phyloP scores from a whole-genome alignment of 2,329 filamentous ascomycete species.

The Neonectria ditissima region DNA sequence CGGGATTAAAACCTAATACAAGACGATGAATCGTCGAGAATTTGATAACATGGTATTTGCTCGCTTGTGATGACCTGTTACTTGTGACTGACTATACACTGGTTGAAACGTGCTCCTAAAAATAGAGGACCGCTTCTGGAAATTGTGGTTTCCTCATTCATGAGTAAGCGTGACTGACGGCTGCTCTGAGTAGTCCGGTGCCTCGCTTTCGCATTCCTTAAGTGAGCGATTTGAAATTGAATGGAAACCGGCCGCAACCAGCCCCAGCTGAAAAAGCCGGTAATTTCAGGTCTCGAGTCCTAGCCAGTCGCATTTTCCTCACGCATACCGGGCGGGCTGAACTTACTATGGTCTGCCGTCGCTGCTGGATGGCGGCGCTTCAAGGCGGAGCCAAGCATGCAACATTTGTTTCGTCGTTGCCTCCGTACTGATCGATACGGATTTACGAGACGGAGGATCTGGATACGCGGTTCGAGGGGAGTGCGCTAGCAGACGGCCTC shows the following conservation, averaged over 20 bases:
- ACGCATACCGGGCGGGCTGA: background rate
- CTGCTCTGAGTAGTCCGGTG: background rate
- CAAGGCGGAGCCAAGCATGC: background rate
- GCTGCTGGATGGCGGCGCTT: background rate
- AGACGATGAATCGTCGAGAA: background rate
- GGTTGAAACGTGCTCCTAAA: background rate
- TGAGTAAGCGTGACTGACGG: background rate
- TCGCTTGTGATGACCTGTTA: background rate
- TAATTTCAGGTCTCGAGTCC: background rate
- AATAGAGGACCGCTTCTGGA: background rate
- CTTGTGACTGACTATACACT: background rate
- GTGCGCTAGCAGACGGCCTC: background rate
- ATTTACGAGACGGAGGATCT: background rate
- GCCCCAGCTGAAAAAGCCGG: background rate
- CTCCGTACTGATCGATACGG: background rate
- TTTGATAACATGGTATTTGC: background rate
- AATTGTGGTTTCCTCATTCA: background rate
- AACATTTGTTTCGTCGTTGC: too few species aligned
- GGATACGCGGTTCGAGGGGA: background rate
- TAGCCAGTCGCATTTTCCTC: background rate
- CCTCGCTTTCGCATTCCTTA: background rate
- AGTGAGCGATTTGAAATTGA: background rate
- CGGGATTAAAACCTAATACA: background rate
- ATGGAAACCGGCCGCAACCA: background rate
- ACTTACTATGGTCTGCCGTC: background rate